Conservation (phyloP, 2,329 filamentous ascomycete species). For the Cordyceps cateniannulata region DNA sequence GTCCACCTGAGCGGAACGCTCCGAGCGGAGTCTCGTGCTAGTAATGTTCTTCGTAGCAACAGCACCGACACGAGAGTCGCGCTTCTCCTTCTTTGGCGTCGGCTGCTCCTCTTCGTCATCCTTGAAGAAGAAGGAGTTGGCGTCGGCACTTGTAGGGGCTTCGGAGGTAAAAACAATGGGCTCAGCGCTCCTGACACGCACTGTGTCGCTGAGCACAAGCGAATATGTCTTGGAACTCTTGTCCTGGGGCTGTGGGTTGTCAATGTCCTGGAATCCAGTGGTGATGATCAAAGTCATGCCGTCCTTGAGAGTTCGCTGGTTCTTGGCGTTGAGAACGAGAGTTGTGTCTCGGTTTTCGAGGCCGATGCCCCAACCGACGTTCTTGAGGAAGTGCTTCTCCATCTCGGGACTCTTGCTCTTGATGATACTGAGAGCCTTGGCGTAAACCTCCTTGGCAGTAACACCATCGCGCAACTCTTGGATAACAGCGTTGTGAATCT, state of each 20-base stretch:
- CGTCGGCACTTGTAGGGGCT: constrained; percentile 83
- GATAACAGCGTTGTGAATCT: constrained; percentile 81
- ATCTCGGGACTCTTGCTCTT: constrained; percentile 90
- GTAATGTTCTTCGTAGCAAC: constrained; percentile 94
- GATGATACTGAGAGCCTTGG: constrained; percentile 73
- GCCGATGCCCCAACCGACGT: constrained; percentile 84
- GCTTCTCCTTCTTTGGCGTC: constrained; percentile 85
- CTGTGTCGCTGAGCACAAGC: constrained; percentile 84
- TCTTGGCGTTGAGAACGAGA: constrained; percentile 82
- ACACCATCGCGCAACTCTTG: constrained; percentile 87
- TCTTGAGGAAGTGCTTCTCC: constrained; percentile 91
- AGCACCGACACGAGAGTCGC: constrained; percentile 72
- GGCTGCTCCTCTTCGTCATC: constrained; percentile 86
- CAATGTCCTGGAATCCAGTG: constrained; percentile 82
- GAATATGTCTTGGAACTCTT: constrained; percentile 87
- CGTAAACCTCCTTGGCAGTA: constrained; percentile 82
- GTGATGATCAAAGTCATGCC: constrained; percentile 95
- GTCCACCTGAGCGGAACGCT: constrained; percentile 79
- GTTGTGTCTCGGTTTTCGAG: constrained; percentile 84
- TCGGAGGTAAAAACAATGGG: constrained; percentile 89
- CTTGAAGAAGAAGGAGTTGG: constrained; percentile 97
- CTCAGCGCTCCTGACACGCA: constrained; percentile 75
- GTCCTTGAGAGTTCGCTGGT: constrained; percentile 74
- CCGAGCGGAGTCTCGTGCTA: constrained; percentile 83
- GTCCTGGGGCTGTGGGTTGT: constrained; percentile 80